phyloP scores from a whole-genome alignment of 1,284 basidiomycete genomes.

The Moniliophthora roreri region DNA sequence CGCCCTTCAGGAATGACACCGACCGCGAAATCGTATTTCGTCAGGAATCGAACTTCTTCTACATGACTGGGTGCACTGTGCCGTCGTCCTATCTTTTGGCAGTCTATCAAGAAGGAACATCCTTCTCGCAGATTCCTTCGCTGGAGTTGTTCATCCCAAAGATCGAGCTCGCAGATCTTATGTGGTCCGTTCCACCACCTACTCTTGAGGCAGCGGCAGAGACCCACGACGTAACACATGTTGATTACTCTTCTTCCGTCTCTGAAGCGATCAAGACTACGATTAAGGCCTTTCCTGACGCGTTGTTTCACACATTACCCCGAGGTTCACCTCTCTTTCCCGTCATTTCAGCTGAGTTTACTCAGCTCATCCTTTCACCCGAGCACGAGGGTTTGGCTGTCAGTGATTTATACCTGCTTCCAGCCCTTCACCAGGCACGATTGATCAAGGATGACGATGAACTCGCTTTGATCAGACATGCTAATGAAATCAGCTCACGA shows the following conservation, averaged over 20 bases:
- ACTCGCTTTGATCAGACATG: conserved; percentile 71
- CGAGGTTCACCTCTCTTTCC: conserved; percentile 57
- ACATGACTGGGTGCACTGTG: conserved; percentile 77
- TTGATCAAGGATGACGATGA: conserved; percentile 77
- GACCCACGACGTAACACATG: conserved; percentile 57
- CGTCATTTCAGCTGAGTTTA: conserved; percentile 39
- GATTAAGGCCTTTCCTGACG: conserved; percentile 57
- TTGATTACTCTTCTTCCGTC: conserved; percentile 53
- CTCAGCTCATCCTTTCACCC: conserved; percentile 35
- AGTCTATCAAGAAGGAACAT: conserved; percentile 50
- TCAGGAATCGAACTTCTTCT: conserved; percentile 86
- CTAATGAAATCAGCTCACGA: conserved; percentile 81
- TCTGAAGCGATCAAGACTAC: conserved; percentile 50
- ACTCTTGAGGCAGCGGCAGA: conserved; percentile 55
- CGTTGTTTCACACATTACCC: conserved; percentile 66
- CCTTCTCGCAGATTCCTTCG: conserved; percentile 43
- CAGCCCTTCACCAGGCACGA: conserved; percentile 75
- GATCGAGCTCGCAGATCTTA: conserved; percentile 67
- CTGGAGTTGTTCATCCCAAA: conserved; percentile 77
- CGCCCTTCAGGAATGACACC: conserved; percentile 79
- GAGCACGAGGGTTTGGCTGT: conserved; percentile 35
- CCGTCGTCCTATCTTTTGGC: conserved; percentile 72
- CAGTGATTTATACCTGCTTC: conserved; percentile 62
- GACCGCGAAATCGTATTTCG: conserved; percentile 82
- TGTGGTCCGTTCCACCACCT: conserved; percentile 89